Conservation (phyloP, 768 basidiomycete species). For the Fomitopsis pulvina region DNA sequence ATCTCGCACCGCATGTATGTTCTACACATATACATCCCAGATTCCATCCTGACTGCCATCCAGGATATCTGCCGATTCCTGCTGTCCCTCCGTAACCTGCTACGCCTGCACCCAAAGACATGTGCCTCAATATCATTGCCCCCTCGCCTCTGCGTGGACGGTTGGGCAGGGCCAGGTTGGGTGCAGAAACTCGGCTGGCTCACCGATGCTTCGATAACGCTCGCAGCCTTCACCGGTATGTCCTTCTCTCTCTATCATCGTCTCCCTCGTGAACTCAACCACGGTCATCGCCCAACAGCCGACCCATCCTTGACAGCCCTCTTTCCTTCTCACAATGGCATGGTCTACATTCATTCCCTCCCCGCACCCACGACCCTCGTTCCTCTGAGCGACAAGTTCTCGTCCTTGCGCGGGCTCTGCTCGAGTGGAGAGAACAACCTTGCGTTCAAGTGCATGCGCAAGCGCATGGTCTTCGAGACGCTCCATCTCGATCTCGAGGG, state of each 20-base stretch:
- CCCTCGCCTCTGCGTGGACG: conserved; percentile 51
- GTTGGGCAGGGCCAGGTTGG: conserved; percentile 65
- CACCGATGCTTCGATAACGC: conserved; percentile 65
- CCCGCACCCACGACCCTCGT: conserved; percentile 70
- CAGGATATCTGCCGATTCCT: conserved; percentile 73
- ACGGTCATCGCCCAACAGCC: conserved; percentile 32
- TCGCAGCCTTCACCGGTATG: conserved; percentile 77
- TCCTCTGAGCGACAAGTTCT: conserved; percentile 77
- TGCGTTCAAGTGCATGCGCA: conserved; percentile 88
- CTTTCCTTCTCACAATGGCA: conserved; percentile 84
- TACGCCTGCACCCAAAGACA: conserved; percentile 50
- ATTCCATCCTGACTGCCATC: not conserved
- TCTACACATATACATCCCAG: not conserved
- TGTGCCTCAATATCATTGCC: conserved; percentile 68
- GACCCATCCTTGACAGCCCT: conserved; percentile 67
- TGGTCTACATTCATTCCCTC: conserved; percentile 70
- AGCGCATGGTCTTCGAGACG: conserved; percentile 84
- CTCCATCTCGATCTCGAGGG: conserved; percentile 84
- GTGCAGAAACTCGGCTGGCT: conserved; percentile 73
- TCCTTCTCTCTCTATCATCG: not conserved
- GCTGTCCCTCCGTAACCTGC: conserved; percentile 51
- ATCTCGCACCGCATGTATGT: conserved; percentile 47
- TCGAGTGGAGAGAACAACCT: conserved; percentile 89
- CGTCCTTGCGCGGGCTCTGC: conserved; percentile 74
- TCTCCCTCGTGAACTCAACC: not conserved